Base-by-base conservation (phyloP, 495 filamentous ascomycete species). In the Polyplosphaeria fusca region DNA sequence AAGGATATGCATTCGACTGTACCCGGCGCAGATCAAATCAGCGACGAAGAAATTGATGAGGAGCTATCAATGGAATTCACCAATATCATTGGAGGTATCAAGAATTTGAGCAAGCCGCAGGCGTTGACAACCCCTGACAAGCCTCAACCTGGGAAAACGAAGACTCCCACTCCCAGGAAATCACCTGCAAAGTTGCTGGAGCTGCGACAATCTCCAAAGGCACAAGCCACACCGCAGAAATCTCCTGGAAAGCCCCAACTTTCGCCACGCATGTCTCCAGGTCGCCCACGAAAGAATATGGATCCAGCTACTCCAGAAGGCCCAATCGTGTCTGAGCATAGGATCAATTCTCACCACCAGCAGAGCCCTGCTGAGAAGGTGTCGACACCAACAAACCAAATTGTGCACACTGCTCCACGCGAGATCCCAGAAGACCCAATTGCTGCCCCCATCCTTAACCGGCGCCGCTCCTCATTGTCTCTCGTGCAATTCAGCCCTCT, bases 11-110 rank as follows among this genome's bases (percentile, higher is more conserved):
- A 40, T 7, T 7, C 26, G 4, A 23, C 5, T 22, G 23, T 28
- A n/a, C 26, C 16, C n/a, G 18, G 2, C 2, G 16, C 7, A 14
- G 22, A 13, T 5, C 32, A 35, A 16, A 35, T 22, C 25, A 41
- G 32, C 19, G 47, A 62, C 39, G 47, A 19, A 32, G 64, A 61
- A 55, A 61, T 74, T 20, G 65, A 69, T 38, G 83, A 85, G 67
- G 86, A 86, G 46, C 80, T 92, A 76, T 86, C 86, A 1, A 91
- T 91, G 87, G 88, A 91, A 55, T 79, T 92, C 47, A 94, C 88
- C 0, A 80, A 82, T 32, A 85, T 82, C 0, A 72, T 91, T 52
- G 88, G 87, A 5, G 82, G 81, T 45, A 74, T 91, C 25, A 61
- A 87, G 27, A 12, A 26, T 9, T 18, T 60, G 64, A 24, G 26